Conservation (phyloP, 2,329 filamentous ascomycete species). For the Epicoccum nigrum region DNA sequence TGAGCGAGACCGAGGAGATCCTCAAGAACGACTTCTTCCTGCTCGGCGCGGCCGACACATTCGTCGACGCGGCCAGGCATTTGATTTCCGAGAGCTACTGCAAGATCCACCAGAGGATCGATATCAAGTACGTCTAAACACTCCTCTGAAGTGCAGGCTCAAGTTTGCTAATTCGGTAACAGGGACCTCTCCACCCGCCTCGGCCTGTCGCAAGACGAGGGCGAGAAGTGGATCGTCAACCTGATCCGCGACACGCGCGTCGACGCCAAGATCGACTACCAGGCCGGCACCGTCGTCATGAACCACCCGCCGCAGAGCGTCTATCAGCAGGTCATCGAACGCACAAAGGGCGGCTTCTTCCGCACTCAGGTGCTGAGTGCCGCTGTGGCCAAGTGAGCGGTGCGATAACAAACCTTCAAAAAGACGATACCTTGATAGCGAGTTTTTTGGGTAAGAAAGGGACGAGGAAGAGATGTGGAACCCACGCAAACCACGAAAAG, state of each 20-base stretch:
- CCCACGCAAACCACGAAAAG: no score
- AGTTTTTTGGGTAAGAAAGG: no score
- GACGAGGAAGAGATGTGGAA: no score
- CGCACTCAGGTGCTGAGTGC: slow-evolving; percentile 88
- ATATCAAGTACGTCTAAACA: slow-evolving; percentile 73
- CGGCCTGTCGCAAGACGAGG: slow-evolving; percentile 89
- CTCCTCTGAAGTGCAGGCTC: no score
- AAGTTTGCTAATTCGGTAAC: no score
- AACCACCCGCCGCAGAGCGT: slow-evolving; percentile 98
- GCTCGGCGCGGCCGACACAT: slow-evolving; percentile 78
- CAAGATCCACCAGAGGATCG: slow-evolving; percentile 99
- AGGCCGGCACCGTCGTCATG: slow-evolving; percentile 98
- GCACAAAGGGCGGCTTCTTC: slow-evolving; percentile 99
- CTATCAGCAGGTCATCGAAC: slow-evolving; percentile 99
- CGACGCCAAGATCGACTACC: slow-evolving; percentile 99
- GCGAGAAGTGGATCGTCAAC: slow-evolving; percentile 99
- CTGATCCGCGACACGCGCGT: slow-evolving; percentile 96
- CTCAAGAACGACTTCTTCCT: slow-evolving; percentile 96
- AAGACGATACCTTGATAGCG: no score
- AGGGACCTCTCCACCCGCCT: slow-evolving; percentile 87
- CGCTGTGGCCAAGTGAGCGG: slow-evolving; percentile 55
- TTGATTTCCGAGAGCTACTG: slow-evolving; percentile 99
- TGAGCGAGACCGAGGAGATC: slow-evolving; percentile 86
- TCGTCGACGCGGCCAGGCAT: slow-evolving; percentile 93
- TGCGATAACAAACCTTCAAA: no score